These are phyloP conservation scores for Pichia manshurica DNA, from an alignment of 805 yeast species.

Conservation along the genomic window DNA sequence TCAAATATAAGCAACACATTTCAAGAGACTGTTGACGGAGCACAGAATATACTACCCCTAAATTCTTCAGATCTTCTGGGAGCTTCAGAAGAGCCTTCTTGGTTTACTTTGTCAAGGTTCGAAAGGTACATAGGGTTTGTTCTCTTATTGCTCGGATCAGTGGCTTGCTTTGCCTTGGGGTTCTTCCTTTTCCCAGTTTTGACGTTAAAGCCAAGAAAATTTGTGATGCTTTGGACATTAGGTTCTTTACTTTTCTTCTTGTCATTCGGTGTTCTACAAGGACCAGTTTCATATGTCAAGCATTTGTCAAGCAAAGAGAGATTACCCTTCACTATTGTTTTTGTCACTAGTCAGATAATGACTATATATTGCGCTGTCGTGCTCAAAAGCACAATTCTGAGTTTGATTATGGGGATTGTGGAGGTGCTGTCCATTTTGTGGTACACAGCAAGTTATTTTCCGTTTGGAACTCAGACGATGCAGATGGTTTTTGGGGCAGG, in stretches of 20 bases:
- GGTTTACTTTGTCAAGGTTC: conserved; percentile 71
- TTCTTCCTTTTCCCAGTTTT: conserved; percentile 83
- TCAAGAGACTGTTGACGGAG: conserved; percentile 38
- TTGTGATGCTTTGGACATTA: conserved; percentile 85
- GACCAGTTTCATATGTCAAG: conserved; percentile 72
- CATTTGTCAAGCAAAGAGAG: conserved; percentile 75
- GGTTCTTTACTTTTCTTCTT: conserved; percentile 83
- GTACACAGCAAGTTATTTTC: conserved; percentile 89
- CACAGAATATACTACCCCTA: conserved; percentile 62
- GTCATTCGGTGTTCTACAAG: conserved; percentile 88
- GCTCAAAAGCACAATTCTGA: conserved; percentile 64
- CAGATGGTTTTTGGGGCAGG: conserved; percentile 43
- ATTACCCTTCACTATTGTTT: conserved; percentile 71
- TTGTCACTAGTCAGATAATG: conserved; percentile 70
- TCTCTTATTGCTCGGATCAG: conserved; percentile 68
- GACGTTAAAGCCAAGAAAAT: conserved; percentile 84
- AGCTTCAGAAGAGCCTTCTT: conserved; percentile 57
- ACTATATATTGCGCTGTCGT: conserved; percentile 77
- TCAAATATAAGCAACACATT: conserved; percentile 15
- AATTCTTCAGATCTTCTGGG: conserved; percentile 44
- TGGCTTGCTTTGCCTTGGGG: conserved; percentile 77
- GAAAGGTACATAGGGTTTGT: conserved; percentile 77
- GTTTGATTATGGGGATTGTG: conserved; percentile 65
- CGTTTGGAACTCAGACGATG: conserved; percentile 82
- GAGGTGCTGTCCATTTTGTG: conserved; percentile 86